These are phyloP conservation scores for Mycothermus thermophilus DNA, from an alignment of 495 filamentous ascomycete species.

Conservation along the genomic window DNA sequence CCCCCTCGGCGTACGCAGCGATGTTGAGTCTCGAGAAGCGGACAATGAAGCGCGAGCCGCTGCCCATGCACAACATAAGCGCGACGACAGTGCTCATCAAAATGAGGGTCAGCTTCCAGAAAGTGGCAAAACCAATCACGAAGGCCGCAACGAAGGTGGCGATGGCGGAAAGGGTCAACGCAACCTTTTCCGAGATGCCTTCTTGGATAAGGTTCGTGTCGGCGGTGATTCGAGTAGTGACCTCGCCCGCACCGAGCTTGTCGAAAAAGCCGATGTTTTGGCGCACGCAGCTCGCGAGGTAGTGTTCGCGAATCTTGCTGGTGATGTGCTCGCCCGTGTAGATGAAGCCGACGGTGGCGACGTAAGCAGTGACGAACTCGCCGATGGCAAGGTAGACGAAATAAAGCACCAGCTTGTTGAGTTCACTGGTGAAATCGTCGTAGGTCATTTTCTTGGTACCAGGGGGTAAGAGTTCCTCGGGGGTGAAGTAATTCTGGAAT, in stretches of 20 bases:
- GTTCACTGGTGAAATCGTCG: slow-evolving; percentile 42
- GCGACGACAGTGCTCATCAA: slow-evolving; percentile 63
- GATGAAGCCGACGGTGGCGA: slow-evolving; percentile 78
- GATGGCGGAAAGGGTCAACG: slow-evolving; percentile 56
- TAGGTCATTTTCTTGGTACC: slow-evolving; percentile 26
- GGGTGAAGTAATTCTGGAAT: slow-evolving; percentile 50
- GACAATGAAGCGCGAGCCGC: slow-evolving; percentile 56
- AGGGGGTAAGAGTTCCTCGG: slow-evolving; percentile 39
- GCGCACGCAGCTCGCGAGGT: slow-evolving; percentile 67
- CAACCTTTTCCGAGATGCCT: slow-evolving; percentile 77
- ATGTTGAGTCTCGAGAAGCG: slow-evolving; percentile 67
- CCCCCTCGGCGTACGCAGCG: slow-evolving; percentile 66
- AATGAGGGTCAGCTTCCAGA: slow-evolving; percentile 74
- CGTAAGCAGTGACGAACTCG: slow-evolving; percentile 69
- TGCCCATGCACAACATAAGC: slow-evolving; percentile 60
- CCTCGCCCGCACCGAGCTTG: slow-evolving; percentile 79
- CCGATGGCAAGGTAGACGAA: slow-evolving; percentile 83
- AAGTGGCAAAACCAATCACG: slow-evolving; percentile 73
- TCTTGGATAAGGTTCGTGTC: slow-evolving; percentile 84
- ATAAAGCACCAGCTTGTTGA: slow-evolving; percentile 61
- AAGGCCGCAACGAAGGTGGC: slow-evolving; percentile 81
- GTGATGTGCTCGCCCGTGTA: slow-evolving; percentile 86
- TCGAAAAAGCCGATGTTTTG: slow-evolving; percentile 94
- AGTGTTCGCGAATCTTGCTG: slow-evolving; percentile 71
- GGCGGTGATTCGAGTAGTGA: slow-evolving; percentile 82